Conservation (phyloP, 2,329 filamentous ascomycete genomes). For the Exophiala xenobiotica region DNA sequence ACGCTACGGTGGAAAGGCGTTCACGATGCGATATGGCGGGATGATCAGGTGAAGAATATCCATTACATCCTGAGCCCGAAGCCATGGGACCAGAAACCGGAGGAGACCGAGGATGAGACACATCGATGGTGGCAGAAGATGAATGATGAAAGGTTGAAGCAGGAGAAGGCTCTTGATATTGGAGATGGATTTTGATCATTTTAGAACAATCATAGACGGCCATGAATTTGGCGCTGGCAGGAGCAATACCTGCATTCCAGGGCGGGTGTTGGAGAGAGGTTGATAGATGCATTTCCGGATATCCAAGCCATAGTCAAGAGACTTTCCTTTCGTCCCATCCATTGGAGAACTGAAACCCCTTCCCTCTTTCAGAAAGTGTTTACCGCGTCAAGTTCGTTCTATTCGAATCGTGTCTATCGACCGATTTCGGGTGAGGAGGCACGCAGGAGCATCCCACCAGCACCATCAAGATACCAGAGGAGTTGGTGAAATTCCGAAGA, state of each 20-base stretch:
- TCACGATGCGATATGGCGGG: constrained; percentile 57
- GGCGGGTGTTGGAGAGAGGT: not conserved
- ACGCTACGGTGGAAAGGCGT: constrained; percentile 52
- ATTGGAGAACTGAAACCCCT: too few relatives aligned
- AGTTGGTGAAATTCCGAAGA: too few relatives aligned
- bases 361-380: too few relatives aligned
- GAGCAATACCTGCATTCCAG: not conserved
- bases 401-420: too few relatives aligned
- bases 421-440: too few relatives aligned
- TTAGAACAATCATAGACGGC: not conserved
- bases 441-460: too few relatives aligned
- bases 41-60: constrained; percentile 61
- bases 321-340: not conserved
- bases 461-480: too few relatives aligned
- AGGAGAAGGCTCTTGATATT: constrained; percentile 50
- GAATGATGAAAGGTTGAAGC: constrained; percentile 49
- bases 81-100: constrained; percentile 59
- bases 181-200: constrained; percentile 51
- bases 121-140: constrained; percentile 60
- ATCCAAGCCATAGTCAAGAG: not conserved
- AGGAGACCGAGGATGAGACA: constrained; percentile 43
- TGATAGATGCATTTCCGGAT: not conserved
- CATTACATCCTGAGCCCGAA: constrained; percentile 64
- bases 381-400: too few relatives aligned
- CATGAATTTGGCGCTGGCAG: not conserved